These are phyloP conservation scores for Metarhizium rileyi DNA, from an alignment of 2,329 filamentous ascomycete species.

Conservation along the genomic window DNA sequence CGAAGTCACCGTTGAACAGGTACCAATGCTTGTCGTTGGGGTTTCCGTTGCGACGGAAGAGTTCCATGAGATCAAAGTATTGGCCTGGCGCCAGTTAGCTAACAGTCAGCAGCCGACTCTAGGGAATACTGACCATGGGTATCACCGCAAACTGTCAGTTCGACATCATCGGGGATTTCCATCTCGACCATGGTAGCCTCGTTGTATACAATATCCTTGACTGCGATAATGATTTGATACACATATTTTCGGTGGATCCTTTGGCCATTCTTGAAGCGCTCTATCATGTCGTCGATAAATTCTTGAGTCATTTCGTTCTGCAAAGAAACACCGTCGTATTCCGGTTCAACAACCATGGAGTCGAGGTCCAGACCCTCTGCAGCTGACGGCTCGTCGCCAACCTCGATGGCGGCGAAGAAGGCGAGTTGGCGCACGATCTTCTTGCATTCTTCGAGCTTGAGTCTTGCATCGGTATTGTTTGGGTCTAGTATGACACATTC, in stretches of 20 bases:
- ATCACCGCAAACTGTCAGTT: slow-evolving; percentile 91
- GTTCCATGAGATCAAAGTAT: slow-evolving; percentile 94
- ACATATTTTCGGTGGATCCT: slow-evolving; percentile 94
- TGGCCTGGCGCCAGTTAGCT: slow-evolving; percentile 49
- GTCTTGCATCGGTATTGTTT: slow-evolving; percentile 77
- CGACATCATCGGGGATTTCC: slow-evolving; percentile 64
- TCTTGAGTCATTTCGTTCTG: slow-evolving; percentile 85
- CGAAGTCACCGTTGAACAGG: slow-evolving; percentile 97
- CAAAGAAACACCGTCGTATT: slow-evolving; percentile 76
- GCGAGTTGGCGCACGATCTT: slow-evolving; percentile 87
- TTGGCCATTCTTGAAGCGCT: slow-evolving; percentile 93
- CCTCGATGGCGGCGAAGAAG: slow-evolving; percentile 91
- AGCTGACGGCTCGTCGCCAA: slow-evolving; percentile 84
- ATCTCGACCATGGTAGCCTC: slow-evolving; percentile 97
- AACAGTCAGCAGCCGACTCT: not conserved
- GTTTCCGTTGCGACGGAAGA: slow-evolving; percentile 83
- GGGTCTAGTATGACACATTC: slow-evolving; percentile 82
- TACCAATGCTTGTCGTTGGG: slow-evolving; percentile 85
- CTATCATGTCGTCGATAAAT: slow-evolving; percentile 95
- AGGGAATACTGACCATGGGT: slow-evolving; percentile 65
- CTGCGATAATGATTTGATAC: slow-evolving; percentile 87
- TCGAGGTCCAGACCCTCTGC: slow-evolving; percentile 85
- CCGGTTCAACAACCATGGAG: slow-evolving; percentile 68
- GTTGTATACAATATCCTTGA: slow-evolving; percentile 80
- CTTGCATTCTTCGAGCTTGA: slow-evolving; percentile 87